Base-by-base conservation (phyloP, 108 stramenopile genomes). In the Stephanodiscus minutulus region DNA sequence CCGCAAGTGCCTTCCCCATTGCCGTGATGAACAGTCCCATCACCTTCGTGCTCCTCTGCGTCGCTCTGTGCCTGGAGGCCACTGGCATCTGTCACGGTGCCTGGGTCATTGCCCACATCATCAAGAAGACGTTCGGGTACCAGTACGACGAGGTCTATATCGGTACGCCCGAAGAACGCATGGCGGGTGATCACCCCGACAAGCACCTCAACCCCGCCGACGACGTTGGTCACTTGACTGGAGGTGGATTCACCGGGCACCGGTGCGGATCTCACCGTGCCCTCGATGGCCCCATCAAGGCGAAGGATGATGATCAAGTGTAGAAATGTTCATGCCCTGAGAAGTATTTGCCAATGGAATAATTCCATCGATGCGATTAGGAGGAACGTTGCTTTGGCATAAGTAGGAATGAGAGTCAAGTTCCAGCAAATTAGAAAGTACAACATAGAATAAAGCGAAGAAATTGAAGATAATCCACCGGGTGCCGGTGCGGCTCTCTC, bases 111-210 rank as follows among this genome's bases (percentile, higher is more conserved):
- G 90, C 87, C 18, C 36, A 46, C n/a, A 57, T 86, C 71, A 64
- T 80, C 39, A 86, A 83, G 73, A 66, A 68, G 61, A 49, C 78
- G 44, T 47, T 60, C 56, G 65, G 68, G 8, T 80, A 82, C 62
- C 79, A 91, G 74, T 80, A 74, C 56, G 89, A 90, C 65, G 89
- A 88, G 58, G 85, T 88, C 11, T 88, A 86, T 61, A 64, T 88
- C 69, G 87, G 87, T 64, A 86, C 88, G 29, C 77, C 88, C 36
- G 88, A 88, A 46, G 88, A 88, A 43, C 84, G 88, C 70, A 71
- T 74, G 12, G 84, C 73, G 18, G 77, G 71, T 67, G 54, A 77
- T 50, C 74, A 76, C 46, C 61, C 67, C 7, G 74, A 76, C 35
- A 68, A 68, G 67, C 62, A 68, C 20, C 50, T 64, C 5, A 49